Evolutionary conservation across 2,329 filamentous ascomycete species (phyloP), one percentile per base, ranked within the genome.

Genomic region (Pseudodiploospora longispora): DNA sequence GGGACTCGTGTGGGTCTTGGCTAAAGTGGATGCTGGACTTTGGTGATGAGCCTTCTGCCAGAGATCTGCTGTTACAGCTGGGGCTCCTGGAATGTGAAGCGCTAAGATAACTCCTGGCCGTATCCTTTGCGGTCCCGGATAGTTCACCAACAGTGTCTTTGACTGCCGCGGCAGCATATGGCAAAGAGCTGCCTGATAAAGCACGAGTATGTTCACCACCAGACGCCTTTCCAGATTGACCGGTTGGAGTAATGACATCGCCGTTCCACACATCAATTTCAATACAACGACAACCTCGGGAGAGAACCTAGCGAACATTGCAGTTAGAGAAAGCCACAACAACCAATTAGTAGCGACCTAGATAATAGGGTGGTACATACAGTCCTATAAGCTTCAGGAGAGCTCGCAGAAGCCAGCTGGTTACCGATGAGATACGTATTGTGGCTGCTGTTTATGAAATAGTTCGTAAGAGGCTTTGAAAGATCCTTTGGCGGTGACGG

Each of bases 211-310:
- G 75, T 6, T 68, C 64, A 7, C 55, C 56, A 46, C 63, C 64
- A 32, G 34, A 27, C 10, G 65, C 61, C 1, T 67, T 65, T 38
- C 63, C 69, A 29, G 66, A 63, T 27, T 58, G 50, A 34, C 47
- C 53, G 5, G 59, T 61, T 4, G 40, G 9, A 4, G 63, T 58
- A 36, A 61, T 62, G 12, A 69, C 61, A 49, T 76, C 69, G 9
- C 88, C 87, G 62, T 96, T 87, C 86, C 90, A 95, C 3, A 96
- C 88, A 58, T 96, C 91, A 44, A 96, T 93, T 62, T 96, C 90
- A 38, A 96, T 88, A 58, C 89, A 96, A 49, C 90, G 81, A 58
- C 90, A 95, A 39, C 87, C 86, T 41, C 80, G 76, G 32, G 78
- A 71, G 9, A 96, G 78, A 9, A 85, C 83, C 76, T 87, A 36